Conservation (phyloP, 2,329 filamentous ascomycete species). For the Fusarium drepaniforme region DNA sequence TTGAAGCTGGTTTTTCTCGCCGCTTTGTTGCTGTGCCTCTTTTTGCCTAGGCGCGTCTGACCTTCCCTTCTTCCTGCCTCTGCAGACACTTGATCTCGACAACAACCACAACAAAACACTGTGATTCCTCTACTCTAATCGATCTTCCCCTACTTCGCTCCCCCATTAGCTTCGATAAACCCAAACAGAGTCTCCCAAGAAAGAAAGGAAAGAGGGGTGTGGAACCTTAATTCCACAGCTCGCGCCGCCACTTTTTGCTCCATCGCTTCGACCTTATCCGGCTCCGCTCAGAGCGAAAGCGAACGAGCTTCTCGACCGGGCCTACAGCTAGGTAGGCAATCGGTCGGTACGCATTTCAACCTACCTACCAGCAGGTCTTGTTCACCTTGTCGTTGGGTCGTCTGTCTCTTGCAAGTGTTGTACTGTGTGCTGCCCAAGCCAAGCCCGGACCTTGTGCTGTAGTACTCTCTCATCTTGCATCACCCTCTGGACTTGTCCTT, state of each 20-base stretch:
- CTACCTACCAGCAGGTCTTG: constrained; percentile 6
- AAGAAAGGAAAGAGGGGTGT: constrained; percentile 41
- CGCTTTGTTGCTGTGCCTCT: neutral
- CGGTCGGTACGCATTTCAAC: constrained; percentile 1
- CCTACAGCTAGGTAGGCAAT: neutral
- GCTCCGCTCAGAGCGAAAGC: constrained; percentile 29
- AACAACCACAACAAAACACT: neutral
- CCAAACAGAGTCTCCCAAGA: constrained; percentile 18
- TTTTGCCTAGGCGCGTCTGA: neutral
- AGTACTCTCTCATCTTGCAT: constrained; percentile 14
- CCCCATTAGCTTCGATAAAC: constrained; percentile 7
- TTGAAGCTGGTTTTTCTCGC: constrained; percentile 18
- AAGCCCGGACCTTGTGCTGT: neutral
- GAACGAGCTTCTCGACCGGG: constrained; percentile 26
- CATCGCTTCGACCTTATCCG: constrained; percentile 40
- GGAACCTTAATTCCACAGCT: constrained; percentile 44
- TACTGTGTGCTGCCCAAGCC: neutral
- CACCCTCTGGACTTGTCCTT: constrained; percentile 26
- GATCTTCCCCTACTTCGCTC: constrained; percentile 10
- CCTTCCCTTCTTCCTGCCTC: neutral
- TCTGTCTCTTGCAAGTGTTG: constrained; percentile 2
- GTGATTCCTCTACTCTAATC: constrained; percentile 4
- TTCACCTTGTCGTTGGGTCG: constrained; percentile 22
- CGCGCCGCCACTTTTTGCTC: constrained; percentile 38
- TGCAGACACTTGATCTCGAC: constrained; percentile 7